Evolutionary conservation across 2,329 filamentous ascomycete genomes (phyloP), one percentile per base, ranked within the genome.

Genomic region (Fusarium brachygibbosum): DNA sequence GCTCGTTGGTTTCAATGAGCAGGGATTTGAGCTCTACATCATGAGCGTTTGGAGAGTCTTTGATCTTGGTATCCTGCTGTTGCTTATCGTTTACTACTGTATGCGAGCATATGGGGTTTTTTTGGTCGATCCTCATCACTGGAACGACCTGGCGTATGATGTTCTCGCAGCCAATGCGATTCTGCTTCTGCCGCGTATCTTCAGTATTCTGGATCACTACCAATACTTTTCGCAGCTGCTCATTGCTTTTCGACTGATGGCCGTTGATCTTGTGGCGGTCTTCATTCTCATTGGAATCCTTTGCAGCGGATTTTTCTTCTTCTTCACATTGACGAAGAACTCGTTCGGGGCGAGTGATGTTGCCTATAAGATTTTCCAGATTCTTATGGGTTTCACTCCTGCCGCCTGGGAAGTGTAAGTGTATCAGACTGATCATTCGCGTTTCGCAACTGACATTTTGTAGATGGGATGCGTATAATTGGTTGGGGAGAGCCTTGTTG

Each of bases 1-100:
- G 80, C 87, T 98, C 23, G 94, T 98, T 19, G 94, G 94, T 13
- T 98, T 98, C 84, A 97, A 94, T 71, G 95, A 98, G 79, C 94
- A 98, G 80, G 95, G 95, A 4, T 98, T 98, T 78, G 94, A 94
- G 37, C 87, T 98, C 31, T 98, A 98, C 80, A 93, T 98, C 75
- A 95, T 98, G 90, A 97, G 93, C 78, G 96, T 98, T 78, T 98
- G 95, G 95, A 98, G 98, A 78, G 89, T 94, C 37, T 97, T 98
- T 78, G 95, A 98, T 76, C 83, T 98, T 37, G 94, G 94, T 11
- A 98, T 98, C 54, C 82, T 98, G 53, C 82, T 97, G 25, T 83
- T 98, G 64, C 88, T 98, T 72, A 89, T 97, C 74, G 87, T 93
- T 57, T 98, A 98, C 82, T 97, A 97, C 78, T 92, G 92, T 74